Conservation (phyloP, 2,329 filamentous ascomycete genomes). For the Colletotrichum cereale region DNA sequence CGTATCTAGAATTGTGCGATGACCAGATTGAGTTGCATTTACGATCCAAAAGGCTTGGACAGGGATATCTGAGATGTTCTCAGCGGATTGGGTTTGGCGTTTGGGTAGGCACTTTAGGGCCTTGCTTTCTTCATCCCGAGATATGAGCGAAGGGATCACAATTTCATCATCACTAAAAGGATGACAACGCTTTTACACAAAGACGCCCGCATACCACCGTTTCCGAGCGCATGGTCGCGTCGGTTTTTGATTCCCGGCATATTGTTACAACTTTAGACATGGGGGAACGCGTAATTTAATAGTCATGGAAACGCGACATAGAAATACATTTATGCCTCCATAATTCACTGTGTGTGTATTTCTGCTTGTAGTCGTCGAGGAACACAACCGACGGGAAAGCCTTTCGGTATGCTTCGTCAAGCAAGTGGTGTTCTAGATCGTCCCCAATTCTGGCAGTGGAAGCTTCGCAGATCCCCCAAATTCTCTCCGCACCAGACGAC, state of each 20-base stretch:
- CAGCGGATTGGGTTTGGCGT: conserved; percentile 37
- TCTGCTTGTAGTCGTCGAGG: too few relatives aligned
- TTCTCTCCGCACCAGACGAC: conserved; percentile 30
- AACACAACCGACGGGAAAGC: background rate
- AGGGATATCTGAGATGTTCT: conserved; percentile 34
- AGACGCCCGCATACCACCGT: conserved; percentile 26
- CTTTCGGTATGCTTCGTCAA: background rate
- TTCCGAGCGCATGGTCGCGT: conserved; percentile 30
- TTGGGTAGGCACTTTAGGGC: conserved; percentile 35
- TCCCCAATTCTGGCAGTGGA: conserved; percentile 13
- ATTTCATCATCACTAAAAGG: conserved; percentile 30
- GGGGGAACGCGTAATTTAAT: conserved; percentile 24
- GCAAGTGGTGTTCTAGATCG: background rate
- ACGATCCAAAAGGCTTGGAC: conserved; percentile 27
- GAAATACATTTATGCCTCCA: conserved; percentile 37
- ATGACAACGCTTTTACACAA: conserved; percentile 30
- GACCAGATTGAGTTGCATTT: conserved; percentile 36
- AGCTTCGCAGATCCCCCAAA: conserved; percentile 25
- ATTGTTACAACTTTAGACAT: conserved; percentile 21
- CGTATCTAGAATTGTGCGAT: conserved; percentile 34
- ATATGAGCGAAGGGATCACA: conserved; percentile 34
- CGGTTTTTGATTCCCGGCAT: conserved; percentile 35
- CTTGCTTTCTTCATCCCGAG: conserved; percentile 31
- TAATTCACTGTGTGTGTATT: background rate
- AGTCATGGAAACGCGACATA: conserved; percentile 34